These are phyloP conservation scores for Pichia sp. DNA, from an alignment of 1,139 yeast species.

Conservation along the genomic window DNA sequence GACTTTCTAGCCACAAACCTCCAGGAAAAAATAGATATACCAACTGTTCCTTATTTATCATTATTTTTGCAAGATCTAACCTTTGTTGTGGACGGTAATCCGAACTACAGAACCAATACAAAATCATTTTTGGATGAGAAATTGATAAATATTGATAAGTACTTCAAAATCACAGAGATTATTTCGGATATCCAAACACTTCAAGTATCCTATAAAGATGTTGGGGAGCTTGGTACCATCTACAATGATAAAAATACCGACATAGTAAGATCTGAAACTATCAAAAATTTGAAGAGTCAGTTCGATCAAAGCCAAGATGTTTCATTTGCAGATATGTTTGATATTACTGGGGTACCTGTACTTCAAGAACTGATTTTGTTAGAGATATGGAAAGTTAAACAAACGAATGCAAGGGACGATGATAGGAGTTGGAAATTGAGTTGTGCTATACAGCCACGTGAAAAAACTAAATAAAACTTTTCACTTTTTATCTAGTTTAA, in stretches of 20 bases:
- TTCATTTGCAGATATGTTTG: constrained; percentile 31
- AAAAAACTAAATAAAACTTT: constrained; percentile 14
- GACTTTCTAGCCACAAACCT: constrained; percentile 47
- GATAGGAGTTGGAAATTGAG: constrained; percentile 74
- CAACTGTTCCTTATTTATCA: constrained; percentile 84
- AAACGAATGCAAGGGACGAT: constrained; percentile 52
- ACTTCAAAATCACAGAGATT: constrained; percentile 65
- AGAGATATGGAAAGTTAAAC: constrained; percentile 67
- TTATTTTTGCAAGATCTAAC: constrained; percentile 82
- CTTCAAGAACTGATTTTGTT: constrained; percentile 62
- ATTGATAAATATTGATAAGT: constrained; percentile 78
- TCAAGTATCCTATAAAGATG: constrained; percentile 55
- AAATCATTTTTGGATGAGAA: constrained; percentile 49
- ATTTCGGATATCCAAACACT: constrained; percentile 75
- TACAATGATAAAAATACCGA: constrained; percentile 26
- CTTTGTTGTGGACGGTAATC: constrained; percentile 83
- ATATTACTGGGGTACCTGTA: constrained; percentile 37
- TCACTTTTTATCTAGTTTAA: no score
- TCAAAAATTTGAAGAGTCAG: constrained; percentile 25
- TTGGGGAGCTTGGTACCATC: constrained; percentile 26
- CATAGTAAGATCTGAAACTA: constrained; percentile 29
- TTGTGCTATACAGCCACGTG: constrained; percentile 42
- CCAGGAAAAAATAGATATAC: constrained; percentile 52
- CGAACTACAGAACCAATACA: constrained; percentile 58
- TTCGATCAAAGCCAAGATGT: constrained; percentile 16